These are phyloP conservation scores for Lanmaoa pseudosensibilis DNA, from an alignment of 768 basidiomycete species.

Conservation along the genomic window DNA sequence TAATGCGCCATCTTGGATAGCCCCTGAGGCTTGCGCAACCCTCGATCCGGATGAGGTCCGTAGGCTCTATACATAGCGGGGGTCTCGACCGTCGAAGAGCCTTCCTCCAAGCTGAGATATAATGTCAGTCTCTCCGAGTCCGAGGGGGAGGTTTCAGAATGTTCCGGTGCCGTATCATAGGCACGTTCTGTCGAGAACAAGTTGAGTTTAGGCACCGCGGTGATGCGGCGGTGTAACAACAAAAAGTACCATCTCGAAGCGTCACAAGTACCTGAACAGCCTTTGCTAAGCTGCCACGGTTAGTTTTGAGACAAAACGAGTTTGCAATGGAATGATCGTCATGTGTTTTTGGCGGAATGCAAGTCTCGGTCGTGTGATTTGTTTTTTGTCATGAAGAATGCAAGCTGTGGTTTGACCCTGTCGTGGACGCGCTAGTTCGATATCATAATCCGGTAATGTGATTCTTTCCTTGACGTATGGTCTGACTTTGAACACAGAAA, in stretches of 20 bases:
- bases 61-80: too few species aligned
- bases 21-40: slow-evolving; percentile 3
- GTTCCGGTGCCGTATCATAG: background rate
- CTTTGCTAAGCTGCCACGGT: background rate
- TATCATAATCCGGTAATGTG: background rate
- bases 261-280: background rate
- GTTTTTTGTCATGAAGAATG: slow-evolving; percentile 7
- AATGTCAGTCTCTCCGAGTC: background rate
- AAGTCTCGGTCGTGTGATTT: slow-evolving; percentile 7
- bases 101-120: background rate
- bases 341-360: background rate
- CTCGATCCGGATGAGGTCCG: slow-evolving; percentile 17
- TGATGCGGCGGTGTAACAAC: background rate
- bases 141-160: background rate
- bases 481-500: background rate
- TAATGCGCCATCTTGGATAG: too few species aligned
- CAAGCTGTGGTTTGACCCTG: background rate
- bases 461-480: background rate
- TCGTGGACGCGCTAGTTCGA: background rate
- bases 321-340: background rate
- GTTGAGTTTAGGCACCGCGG: background rate
- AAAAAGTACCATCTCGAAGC: background rate
- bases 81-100: slow-evolving; percentile 12
- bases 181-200: background rate
- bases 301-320: background rate